A percentile compares a stretch with the other conserved stretches of the same genome.
These are phyloP conservation scores for Linum tenue DNA, from an alignment of 345 rosid species.

Conservation along the genomic window DNA sequence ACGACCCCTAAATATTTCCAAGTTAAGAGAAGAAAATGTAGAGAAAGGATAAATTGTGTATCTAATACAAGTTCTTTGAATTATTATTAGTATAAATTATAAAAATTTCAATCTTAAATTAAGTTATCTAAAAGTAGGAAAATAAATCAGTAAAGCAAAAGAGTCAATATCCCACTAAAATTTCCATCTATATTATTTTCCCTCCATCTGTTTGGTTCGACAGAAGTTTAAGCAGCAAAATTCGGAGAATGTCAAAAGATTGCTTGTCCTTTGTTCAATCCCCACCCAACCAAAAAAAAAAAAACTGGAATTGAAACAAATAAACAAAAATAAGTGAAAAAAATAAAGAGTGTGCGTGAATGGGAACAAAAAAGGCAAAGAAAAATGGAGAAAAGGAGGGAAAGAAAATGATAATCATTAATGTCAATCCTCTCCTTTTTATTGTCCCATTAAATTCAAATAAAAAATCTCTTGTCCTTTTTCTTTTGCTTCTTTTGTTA, in stretches of 20 bases:
- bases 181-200: slow-evolving; percentile 11
- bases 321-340: neutral
- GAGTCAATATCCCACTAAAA: neutral
- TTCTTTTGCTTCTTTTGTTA: neutral
- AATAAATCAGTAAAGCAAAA: no score
- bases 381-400: slow-evolving; percentile 4
- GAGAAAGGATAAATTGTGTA: no score
- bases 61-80: no score
- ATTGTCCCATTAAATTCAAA: slow-evolving; percentile 14
- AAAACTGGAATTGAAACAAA: neutral
- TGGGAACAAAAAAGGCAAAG: slow-evolving; percentile 7
- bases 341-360: slow-evolving; percentile 15
- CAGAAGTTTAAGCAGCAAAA: slow-evolving; percentile 51
- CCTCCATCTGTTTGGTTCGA: slow-evolving; percentile 63
- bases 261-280: slow-evolving; percentile 1
- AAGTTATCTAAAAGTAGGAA: no score
- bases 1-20: no score
- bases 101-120: no score
- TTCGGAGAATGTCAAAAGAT: slow-evolving; percentile 33
- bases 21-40: no score
- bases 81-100: no score
- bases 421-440: slow-evolving; percentile 11
- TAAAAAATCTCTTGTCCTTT: neutral
- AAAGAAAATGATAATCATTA: slow-evolving; percentile 17
- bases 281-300: neutral